Conservation (phyloP, 108 stramenopile genomes). For the Chaetoceros muelleri region DNA sequence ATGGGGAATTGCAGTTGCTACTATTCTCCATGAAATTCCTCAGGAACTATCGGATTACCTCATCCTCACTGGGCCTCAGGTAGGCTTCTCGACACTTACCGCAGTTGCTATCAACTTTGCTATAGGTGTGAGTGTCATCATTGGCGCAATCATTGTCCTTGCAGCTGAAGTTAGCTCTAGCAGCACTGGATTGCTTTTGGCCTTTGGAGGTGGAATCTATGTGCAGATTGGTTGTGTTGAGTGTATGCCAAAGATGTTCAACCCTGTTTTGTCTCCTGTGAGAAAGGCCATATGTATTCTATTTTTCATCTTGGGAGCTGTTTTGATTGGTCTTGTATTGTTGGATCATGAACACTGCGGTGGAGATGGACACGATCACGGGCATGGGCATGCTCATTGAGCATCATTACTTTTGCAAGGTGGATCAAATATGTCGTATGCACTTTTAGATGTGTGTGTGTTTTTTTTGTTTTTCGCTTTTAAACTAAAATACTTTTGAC, state of each 20-base stretch:
- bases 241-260: slow-evolving; percentile 35
- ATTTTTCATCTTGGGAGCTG: slow-evolving; percentile 45
- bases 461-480: too few relatives aligned
- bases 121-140: slow-evolving; percentile 42
- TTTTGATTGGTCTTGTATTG: slow-evolving; percentile 74
- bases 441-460: too few relatives aligned
- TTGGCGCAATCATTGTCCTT: slow-evolving; percentile 52
- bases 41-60: slow-evolving; percentile 85
- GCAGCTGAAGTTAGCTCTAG: slow-evolving; percentile 21
- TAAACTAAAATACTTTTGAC: too few relatives aligned
- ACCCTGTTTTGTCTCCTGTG: slow-evolving; percentile 2
- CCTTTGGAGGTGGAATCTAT: slow-evolving; percentile 69
- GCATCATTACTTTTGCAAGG: too few relatives aligned
- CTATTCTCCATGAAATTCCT: slow-evolving; percentile 68
- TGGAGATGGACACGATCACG: not conserved
- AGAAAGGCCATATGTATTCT: slow-evolving; percentile 27
- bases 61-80: slow-evolving; percentile 43
- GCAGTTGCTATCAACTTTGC: slow-evolving; percentile 60
- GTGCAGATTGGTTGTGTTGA: slow-evolving; percentile 53
- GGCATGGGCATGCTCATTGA: not conserved
- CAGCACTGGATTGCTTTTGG: slow-evolving; percentile 50
- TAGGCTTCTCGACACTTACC: slow-evolving; percentile 26
- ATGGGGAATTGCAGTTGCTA: slow-evolving; percentile 34
- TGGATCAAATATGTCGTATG: too few relatives aligned
- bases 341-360: slow-evolving; percentile 79